A percentile compares a stretch with the other conserved stretches of the same genome.
These are phyloP conservation scores for Diacronema lutheri DNA, from an alignment of 78 protist species.

Conservation along the genomic window DNA sequence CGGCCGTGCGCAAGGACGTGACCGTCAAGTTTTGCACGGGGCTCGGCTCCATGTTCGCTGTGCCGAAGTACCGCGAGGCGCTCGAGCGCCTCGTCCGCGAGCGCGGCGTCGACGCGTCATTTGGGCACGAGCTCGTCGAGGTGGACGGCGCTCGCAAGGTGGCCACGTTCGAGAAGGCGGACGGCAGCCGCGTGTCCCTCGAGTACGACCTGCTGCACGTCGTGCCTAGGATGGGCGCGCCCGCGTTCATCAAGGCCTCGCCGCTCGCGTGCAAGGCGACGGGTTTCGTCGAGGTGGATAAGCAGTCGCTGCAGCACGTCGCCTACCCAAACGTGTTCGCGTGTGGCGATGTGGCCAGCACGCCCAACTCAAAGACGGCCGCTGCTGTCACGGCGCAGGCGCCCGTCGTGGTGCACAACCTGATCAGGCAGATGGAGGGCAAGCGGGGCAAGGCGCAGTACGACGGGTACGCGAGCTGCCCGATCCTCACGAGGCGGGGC, in stretches of 20 bases:
- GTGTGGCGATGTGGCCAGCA: slow-evolving; percentile 54
- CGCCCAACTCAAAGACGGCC: slow-evolving; percentile 71
- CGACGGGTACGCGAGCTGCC: too few species aligned
- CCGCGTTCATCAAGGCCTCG: neutral
- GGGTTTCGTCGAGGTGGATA: slow-evolving; percentile 44
- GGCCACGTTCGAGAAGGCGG: slow-evolving; percentile 57
- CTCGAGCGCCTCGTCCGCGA: slow-evolving; percentile 40
- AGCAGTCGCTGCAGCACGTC: slow-evolving; percentile 57
- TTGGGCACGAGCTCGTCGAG: slow-evolving; percentile 40
- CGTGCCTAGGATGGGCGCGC: slow-evolving; percentile 59
- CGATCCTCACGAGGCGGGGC: too few species aligned
- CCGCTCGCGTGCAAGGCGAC: slow-evolving; percentile 44
- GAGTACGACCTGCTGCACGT: slow-evolving; percentile 63
- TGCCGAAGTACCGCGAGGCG: slow-evolving; percentile 44
- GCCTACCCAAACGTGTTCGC: slow-evolving; percentile 55
- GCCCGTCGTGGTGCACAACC: neutral
- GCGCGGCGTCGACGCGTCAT: slow-evolving; percentile 13
- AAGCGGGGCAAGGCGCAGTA: too few species aligned
- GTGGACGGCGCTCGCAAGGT: slow-evolving; percentile 49
- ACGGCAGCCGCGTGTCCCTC: neutral
- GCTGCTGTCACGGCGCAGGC: slow-evolving; percentile 64
- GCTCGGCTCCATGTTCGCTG: slow-evolving; percentile 50
- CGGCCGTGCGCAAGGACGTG: slow-evolving; percentile 33
- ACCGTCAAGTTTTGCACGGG: slow-evolving; percentile 45
- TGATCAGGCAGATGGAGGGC: too few species aligned